Conservation (phyloP, 202 grass and related monocot genomes). For the Elaeis oleifera region DNA sequence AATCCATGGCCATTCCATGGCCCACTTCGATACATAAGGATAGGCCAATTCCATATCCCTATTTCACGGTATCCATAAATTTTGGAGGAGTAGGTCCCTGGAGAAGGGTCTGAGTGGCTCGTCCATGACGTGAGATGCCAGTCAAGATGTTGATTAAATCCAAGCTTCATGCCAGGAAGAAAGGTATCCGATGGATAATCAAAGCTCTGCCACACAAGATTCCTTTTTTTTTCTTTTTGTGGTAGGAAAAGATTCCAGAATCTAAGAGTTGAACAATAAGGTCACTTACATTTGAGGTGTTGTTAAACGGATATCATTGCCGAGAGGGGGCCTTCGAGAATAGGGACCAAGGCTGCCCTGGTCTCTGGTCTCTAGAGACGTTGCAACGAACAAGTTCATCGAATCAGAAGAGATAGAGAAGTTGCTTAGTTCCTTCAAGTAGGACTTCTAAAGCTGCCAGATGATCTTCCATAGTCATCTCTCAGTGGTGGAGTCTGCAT, state of each 20-base stretch:
- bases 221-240: not conserved
- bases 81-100: not conserved
- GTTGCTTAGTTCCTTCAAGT: too few relatives aligned
- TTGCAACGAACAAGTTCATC: too few relatives aligned
- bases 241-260: not conserved
- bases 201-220: constrained; percentile 15
- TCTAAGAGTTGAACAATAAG: not conserved
- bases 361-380: too few relatives aligned
- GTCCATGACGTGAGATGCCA: not conserved
- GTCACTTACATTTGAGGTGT: not conserved
- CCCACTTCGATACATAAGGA: not conserved
- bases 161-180: constrained; percentile 9
- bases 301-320: not conserved
- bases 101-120: constrained; percentile 2
- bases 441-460: too few relatives aligned
- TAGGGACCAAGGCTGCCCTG: too few relatives aligned
- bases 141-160: not conserved
- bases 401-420: too few relatives aligned
- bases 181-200: not conserved
- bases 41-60: not conserved
- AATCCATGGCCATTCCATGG: not conserved
- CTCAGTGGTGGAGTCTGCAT: too few relatives aligned
- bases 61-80: not conserved
- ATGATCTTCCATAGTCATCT: too few relatives aligned
- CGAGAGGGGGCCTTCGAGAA: too few relatives aligned